Conservation (phyloP, 768 basidiomycete species). For the Phaeotremella skinneri region DNA sequence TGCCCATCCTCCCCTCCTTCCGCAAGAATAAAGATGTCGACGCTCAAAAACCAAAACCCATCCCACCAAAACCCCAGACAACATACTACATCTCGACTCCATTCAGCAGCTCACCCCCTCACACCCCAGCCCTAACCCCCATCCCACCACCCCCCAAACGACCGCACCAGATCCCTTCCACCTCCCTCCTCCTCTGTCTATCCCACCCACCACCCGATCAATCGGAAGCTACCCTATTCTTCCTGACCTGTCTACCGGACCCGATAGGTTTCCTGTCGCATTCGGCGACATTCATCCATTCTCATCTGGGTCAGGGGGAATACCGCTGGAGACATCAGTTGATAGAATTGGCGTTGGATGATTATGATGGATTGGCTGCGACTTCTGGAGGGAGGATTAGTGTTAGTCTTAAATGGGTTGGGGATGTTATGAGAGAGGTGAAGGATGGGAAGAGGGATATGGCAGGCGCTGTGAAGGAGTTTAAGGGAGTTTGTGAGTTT, state of each 20-base stretch:
- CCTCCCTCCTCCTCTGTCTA: constrained; percentile 17
- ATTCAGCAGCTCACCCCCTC: constrained; percentile 7
- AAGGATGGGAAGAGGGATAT: constrained; percentile 15
- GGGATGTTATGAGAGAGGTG: constrained; percentile 22
- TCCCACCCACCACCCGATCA: constrained; percentile 19
- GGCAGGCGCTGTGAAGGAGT: constrained; percentile 30
- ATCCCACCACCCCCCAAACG: constrained; percentile 11
- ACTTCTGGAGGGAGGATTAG: constrained; percentile 31
- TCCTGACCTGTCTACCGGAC: constrained; percentile 36
- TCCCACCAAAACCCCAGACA: constrained; percentile 4
- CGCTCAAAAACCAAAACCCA: background rate
- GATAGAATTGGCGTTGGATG: constrained; percentile 29
- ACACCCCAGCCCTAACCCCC: constrained; percentile 3
- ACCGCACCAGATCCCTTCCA: constrained; percentile 1
- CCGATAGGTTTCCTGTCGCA: constrained; percentile 36
- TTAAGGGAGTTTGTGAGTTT: constrained; percentile 43
- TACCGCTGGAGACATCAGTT: constrained; percentile 32
- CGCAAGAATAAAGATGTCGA: background rate
- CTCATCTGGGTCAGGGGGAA: constrained; percentile 6
- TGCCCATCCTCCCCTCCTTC: constrained; percentile 20
- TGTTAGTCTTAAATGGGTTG: constrained; percentile 36
- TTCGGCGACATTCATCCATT: constrained; percentile 21
- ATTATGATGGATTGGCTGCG: constrained; percentile 36
- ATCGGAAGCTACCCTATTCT: constrained; percentile 26
- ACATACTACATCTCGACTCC: constrained; percentile 18